Conservation (phyloP, 1,284 basidiomycete species). For the Rhodotorula sp. region DNA sequence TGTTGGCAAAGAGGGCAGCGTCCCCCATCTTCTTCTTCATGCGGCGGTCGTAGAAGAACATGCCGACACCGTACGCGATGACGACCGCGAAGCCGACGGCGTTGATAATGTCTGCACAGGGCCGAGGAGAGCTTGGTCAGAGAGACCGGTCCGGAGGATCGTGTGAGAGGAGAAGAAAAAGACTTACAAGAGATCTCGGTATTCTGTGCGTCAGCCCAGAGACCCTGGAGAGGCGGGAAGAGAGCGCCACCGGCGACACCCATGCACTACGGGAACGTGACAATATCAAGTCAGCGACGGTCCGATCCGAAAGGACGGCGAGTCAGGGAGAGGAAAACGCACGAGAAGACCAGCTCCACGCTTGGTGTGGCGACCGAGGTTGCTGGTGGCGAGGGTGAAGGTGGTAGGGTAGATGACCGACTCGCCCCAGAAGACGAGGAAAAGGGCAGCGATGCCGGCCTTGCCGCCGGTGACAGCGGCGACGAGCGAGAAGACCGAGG, state of each 20-base stretch:
- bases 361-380: slow-evolving; percentile 68
- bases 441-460: slow-evolving; percentile 63
- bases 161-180: background rate
- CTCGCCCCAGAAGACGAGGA: slow-evolving; percentile 63
- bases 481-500: slow-evolving; percentile 59
- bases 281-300: too few species aligned
- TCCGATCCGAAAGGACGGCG: too few species aligned
- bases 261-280: slow-evolving; percentile 26
- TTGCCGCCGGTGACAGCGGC: slow-evolving; percentile 59
- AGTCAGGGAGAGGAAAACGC: too few species aligned
- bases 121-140: background rate
- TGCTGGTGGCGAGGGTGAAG: slow-evolving; percentile 69
- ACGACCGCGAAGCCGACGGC: slow-evolving; percentile 6
- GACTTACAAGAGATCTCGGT: slow-evolving; percentile 56
- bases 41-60: slow-evolving; percentile 27
- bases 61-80: slow-evolving; percentile 26
- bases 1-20: background rate
- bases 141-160: too few species aligned
- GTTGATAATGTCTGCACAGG: background rate
- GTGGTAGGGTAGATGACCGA: slow-evolving; percentile 51
- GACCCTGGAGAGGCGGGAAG: slow-evolving; percentile 69
- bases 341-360: slow-evolving; percentile 64
- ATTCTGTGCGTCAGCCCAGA: slow-evolving; percentile 61
- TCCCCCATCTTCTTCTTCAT: slow-evolving; percentile 11
- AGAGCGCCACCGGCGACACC: slow-evolving; percentile 73